Base-by-base conservation (phyloP, 179 eudicot genomes). In the Vitellaria paradoxa region DNA sequence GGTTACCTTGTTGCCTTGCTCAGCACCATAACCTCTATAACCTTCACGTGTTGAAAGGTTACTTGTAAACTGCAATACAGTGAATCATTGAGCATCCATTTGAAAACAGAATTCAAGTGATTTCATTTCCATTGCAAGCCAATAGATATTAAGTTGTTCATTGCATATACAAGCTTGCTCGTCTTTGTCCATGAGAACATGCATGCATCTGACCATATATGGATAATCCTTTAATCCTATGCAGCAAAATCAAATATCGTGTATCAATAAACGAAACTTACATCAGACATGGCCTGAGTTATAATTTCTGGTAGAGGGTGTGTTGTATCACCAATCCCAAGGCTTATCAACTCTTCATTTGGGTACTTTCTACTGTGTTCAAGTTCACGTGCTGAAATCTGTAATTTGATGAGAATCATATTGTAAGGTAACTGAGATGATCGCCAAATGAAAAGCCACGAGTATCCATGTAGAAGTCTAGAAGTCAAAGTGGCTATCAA, bases 21-120 rank as follows among this genome's bases (percentile, higher is more conserved):
- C 94, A 0, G 84, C 84, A 47, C 94, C 94, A 75, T 90, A 90
- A 4, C 94, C 94, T 67, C 67, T 79, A 71, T 90, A 90, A 26
- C 94, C 94, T 83, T 84, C 65, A 26, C 47, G 81, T 1, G 88
- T 82, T 74, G 88, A 76, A 50, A 87, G 85, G 24, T 73, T 65
- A 37, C 62, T 80, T 15, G 88, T 84, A 78, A 57, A 85, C 90
- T 87, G 78, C 75, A 81, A 76, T 21, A 14, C 0, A 56, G 65
- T 26, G 60, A 4, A 26, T 71, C 7, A 15, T 11, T 61, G 65
- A 61, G 13, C 64, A 49, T 62, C 46, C 13, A 61, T 73, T 50
- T 70, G 11, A 21, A 21, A 50, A 52, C 14, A 50, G 14, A 70
- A 70, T 70, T 50, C 67, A 64, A 24, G 42, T 64, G 67, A 64